These are phyloP conservation scores for Mycena filopes DNA, from an alignment of 768 basidiomycete species.

Conservation along the genomic window DNA sequence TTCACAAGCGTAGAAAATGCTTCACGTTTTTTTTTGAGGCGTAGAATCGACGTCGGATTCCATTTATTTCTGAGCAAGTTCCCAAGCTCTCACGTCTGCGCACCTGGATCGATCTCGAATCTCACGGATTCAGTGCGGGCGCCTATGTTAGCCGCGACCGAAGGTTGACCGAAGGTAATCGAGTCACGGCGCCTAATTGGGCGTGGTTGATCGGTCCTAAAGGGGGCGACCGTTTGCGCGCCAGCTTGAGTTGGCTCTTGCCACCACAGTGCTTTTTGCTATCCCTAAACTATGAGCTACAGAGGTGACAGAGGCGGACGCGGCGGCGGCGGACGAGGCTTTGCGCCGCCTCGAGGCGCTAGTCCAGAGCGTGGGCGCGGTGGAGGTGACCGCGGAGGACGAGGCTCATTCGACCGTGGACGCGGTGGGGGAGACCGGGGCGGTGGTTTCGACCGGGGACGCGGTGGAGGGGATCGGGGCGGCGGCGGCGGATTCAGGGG, in stretches of 20 bases:
- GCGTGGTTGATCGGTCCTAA: not conserved
- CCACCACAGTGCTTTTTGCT: slow-evolving; percentile 10
- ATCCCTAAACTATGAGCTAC: slow-evolving; percentile 42
- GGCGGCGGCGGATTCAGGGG: slow-evolving; percentile 41
- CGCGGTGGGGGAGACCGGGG: slow-evolving; percentile 37
- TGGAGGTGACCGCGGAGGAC: slow-evolving; percentile 38
- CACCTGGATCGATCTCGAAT: too few relatives aligned
- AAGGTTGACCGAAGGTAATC: too few relatives aligned
- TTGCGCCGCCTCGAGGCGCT: slow-evolving; percentile 37
- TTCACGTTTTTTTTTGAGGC: too few relatives aligned
- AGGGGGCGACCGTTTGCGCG: too few relatives aligned
- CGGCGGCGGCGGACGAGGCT: slow-evolving; percentile 32
- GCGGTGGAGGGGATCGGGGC: slow-evolving; percentile 13
- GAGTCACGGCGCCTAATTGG: not conserved
- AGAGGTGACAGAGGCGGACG: slow-evolving; percentile 54
- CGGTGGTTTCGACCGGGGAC: slow-evolving; percentile 40
- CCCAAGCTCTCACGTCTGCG: too few relatives aligned
- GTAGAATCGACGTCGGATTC: too few relatives aligned
- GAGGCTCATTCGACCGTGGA: slow-evolving; percentile 30
- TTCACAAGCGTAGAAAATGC: too few relatives aligned
- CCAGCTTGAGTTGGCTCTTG: not conserved
- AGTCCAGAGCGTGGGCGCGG: slow-evolving; percentile 42
- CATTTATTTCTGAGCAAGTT: too few relatives aligned
- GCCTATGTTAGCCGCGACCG: too few relatives aligned
- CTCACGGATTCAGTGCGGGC: too few relatives aligned